Conservation (phyloP, 148 eudicot species). For the Vaccinium myrtillus region DNA sequence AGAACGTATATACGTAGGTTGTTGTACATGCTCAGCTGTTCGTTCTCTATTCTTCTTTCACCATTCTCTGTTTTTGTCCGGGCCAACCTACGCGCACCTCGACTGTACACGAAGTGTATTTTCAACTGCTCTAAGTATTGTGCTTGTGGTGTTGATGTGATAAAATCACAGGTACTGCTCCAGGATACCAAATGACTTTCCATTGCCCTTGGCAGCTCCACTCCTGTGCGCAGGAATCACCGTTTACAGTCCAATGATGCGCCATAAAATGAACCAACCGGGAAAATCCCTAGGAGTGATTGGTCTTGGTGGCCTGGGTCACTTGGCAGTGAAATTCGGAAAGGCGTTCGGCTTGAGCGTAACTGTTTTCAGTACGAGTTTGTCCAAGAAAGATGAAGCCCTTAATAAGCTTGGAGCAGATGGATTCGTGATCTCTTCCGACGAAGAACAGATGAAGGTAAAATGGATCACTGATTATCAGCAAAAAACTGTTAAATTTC, state of each 20-base stretch:
- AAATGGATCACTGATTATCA: not conserved
- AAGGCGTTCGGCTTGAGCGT: slow-evolving; percentile 82
- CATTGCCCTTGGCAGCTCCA: slow-evolving; percentile 63
- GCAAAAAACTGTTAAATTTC: too few relatives aligned
- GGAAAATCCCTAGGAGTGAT: slow-evolving; percentile 80
- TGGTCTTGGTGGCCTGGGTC: slow-evolving; percentile 84
- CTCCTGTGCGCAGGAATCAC: slow-evolving; percentile 80
- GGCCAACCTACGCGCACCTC: too few relatives aligned
- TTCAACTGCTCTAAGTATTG: not conserved
- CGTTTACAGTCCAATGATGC: slow-evolving; percentile 73
- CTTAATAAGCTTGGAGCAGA: slow-evolving; percentile 54
- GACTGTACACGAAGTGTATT: too few relatives aligned
- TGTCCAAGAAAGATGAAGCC: slow-evolving; percentile 70
- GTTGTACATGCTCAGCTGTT: slow-evolving; percentile 34
- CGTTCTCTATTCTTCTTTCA: not conserved
- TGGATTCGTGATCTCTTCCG: slow-evolving; percentile 59
- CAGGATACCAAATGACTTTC: slow-evolving; percentile 59
- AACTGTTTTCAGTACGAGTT: slow-evolving; percentile 75
- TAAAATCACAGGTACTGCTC: not conserved
- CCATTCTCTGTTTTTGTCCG: not conserved
- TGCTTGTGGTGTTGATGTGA: too few relatives aligned
- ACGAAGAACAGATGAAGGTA: slow-evolving; percentile 62
- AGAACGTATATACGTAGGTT: slow-evolving; percentile 31
- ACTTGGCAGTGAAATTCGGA: slow-evolving; percentile 78
- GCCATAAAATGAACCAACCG: slow-evolving; percentile 71